Evolutionary conservation across 371 early-diverging fungal species (phyloP), one percentile per base, ranked within the genome.

Genomic region (Lichtheimia ornata): DNA sequence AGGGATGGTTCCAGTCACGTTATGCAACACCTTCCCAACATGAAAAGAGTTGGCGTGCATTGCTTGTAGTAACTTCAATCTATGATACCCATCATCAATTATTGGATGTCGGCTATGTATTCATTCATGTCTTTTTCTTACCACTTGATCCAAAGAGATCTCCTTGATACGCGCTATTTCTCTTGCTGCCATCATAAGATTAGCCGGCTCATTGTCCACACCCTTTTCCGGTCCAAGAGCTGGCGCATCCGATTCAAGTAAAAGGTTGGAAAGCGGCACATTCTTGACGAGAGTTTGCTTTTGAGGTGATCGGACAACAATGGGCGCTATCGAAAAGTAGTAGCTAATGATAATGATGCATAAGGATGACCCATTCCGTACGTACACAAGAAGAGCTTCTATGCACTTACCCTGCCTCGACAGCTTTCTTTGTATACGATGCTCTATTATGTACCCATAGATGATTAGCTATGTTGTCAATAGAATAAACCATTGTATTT

Each of bases 171-270:
- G 64, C 25, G 90, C 87, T 61, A 81, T 82, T 65, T 73, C 77
- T 60, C 73, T 67, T 42, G 79, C 83, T 25, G 87, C 76, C 18
- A 81, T 49, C 5, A 62, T 35, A 18, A 87, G 63, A 51, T 85
- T 84, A 4, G 71, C 65, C 0, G 89, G 89, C 53, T 72, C 79
- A 60, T 86, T 84, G 45, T 69, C 70, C 11, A 72, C 82, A n/a
- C 83, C 85, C 60, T 83, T 83, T 25, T 76, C 81, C 1, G 86
- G 85, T 4, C 79, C 84, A 25, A 91, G 56, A 1, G 88, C 88
- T 3, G 91, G 91, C 20, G 90, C 76, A 73, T 91, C 91, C 9
- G 86, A 83, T 63, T 91, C 91, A 42, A 91, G 65, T 20, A 89
- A 60, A 57, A 91, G 73, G 27, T 69, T 56, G 15, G 72, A 71